Conservation (phyloP, 768 basidiomycete genomes). For the Suillus bovinus region DNA sequence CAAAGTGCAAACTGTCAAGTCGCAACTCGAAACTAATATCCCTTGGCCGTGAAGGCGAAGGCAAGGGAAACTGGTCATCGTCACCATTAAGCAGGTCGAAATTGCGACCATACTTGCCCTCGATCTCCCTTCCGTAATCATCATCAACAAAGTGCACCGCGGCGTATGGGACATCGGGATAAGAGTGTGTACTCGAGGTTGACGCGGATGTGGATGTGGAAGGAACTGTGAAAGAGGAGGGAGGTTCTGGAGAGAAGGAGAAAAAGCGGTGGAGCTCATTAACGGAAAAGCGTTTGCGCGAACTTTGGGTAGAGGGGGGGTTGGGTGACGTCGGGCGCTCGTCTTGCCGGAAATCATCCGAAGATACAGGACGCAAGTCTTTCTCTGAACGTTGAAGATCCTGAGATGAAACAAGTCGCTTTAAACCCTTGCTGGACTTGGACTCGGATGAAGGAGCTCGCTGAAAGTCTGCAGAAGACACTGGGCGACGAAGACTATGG, state of each 20-base stretch:
- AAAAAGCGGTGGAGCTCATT: conserved; percentile 37
- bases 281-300: conserved; percentile 35
- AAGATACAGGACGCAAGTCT: conserved; percentile 7
- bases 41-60: conserved; percentile 19
- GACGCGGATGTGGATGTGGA: conserved; percentile 16
- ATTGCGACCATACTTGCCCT: conserved; percentile 14
- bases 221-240: conserved; percentile 7
- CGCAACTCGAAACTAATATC: conserved; percentile 62
- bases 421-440: conserved; percentile 3
- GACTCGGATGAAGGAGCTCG: background rate
- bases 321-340: conserved; percentile 35
- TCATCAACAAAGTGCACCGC: conserved; percentile 21
- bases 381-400: background rate
- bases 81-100: conserved; percentile 9
- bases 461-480: conserved; percentile 8
- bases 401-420: background rate
- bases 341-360: conserved; percentile 9
- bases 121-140: conserved; percentile 18
- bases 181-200: conserved; percentile 11
- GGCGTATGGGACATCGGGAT: conserved; percentile 19
- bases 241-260: conserved; percentile 22
- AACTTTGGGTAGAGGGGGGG: conserved; percentile 34
- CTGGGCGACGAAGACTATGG: conserved; percentile 13
- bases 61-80: conserved; percentile 7
- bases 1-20: conserved; percentile 74